Evolutionary conservation across 2,329 filamentous ascomycete species (phyloP), one percentile per base, ranked within the genome.

Genomic region (Aspergillus intermedius): DNA sequence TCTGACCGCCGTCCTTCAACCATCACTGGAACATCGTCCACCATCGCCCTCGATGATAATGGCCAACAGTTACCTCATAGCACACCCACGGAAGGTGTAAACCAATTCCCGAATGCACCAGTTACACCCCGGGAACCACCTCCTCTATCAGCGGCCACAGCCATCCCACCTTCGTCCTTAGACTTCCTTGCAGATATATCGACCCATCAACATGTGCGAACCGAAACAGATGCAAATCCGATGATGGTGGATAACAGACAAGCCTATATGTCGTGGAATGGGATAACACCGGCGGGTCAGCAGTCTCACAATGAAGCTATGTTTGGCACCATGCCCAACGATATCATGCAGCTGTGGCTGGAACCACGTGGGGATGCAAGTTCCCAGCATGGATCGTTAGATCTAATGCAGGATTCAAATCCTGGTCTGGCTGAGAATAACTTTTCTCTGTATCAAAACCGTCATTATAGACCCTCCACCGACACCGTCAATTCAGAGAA

Each of bases 181-280:
- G 67, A 71, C 43, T 68, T 70, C 42, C 62, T 76, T 3, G 65
- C 66, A 4, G 58, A 67, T 23, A 58, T 68, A 25, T 68, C 65
- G 17, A 58, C 60, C 5, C 8, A 40, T 40, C 63, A 68, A 42
- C 65, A 68, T 43, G 57, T 56, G 10, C 65, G 65, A 10, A 57
- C 56, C 3, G 63, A 62, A 21, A 45, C 61, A 5, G 58, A 66
- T 6, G 49, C 59, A 13, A 57, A 60, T 28, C 48, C 56, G 6
- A 59, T 66, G 53, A 59, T 60, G 35, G 54, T 62, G 3, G 60
- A 61, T 22, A 62, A 61, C 39, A 60, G 63, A 32, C 63, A 59
- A 37, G 48, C 58, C 0, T 68, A 65, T 41, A 61, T 66, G 35
- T 57, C 57, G 5, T 67, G 65, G 64, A 62, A 60, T 25, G 61